Evolutionary conservation across 1,284 basidiomycete genomes (phyloP).

Genomic region (Papiliotrema laurentii): DNA sequence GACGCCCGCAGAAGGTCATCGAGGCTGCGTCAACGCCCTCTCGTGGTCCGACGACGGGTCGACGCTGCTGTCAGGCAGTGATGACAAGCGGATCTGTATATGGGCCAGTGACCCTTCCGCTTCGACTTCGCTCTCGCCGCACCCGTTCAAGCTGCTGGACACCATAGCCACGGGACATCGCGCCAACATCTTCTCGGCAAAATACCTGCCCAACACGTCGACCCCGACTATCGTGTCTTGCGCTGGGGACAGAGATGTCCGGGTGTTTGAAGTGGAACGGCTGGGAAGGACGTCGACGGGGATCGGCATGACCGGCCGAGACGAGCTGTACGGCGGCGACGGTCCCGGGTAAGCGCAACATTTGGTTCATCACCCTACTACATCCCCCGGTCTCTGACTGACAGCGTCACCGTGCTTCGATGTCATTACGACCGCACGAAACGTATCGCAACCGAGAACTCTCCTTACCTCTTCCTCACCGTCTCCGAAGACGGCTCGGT

Average conservation of each 20-base stretch:
- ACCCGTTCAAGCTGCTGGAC: slow-evolving; percentile 61
- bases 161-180: slow-evolving; percentile 70
- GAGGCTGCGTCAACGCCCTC: slow-evolving; percentile 71
- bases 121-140: slow-evolving; percentile 45
- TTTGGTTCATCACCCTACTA: neutral
- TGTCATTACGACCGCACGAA: slow-evolving; percentile 70
- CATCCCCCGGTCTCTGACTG: neutral
- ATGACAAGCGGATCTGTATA: slow-evolving; percentile 71
- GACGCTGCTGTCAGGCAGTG: slow-evolving; percentile 69
- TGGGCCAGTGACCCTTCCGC: slow-evolving; percentile 50
- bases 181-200: slow-evolving; percentile 81
- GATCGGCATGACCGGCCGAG: slow-evolving; percentile 16
- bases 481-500: slow-evolving; percentile 73
- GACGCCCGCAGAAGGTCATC: slow-evolving; percentile 4
- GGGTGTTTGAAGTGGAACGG: slow-evolving; percentile 71
- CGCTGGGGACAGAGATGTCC: slow-evolving; percentile 72
- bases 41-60: slow-evolving; percentile 75
- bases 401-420: slow-evolving; percentile 53
- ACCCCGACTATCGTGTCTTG: slow-evolving; percentile 55
- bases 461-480: slow-evolving; percentile 75
- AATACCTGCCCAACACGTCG: slow-evolving; percentile 64
- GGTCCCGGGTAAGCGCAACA: slow-evolving; percentile 35
- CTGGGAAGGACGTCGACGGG: slow-evolving; percentile 47
- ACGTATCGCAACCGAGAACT: slow-evolving; percentile 75
- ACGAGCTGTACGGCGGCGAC: slow-evolving; percentile 23